Base-by-base conservation (phyloP, 306 rosid species). In the Vicia faba region DNA sequence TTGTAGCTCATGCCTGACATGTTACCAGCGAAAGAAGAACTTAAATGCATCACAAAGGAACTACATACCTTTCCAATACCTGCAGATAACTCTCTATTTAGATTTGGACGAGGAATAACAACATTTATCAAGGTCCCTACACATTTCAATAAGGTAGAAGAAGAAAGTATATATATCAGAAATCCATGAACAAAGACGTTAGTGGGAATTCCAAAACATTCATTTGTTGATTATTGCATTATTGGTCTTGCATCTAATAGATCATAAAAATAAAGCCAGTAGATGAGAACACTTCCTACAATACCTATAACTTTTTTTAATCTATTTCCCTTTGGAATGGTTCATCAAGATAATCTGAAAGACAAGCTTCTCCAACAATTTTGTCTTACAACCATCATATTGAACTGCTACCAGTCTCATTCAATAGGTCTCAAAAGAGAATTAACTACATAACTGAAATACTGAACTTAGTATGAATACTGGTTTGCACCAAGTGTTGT, bases 61-160 rank as follows among this genome's bases (percentile, higher is more conserved):
- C 61, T 16, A 53, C 38, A 19, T 73, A 89, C 96, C 96, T 89
- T 89, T 71, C 96, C 96, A 58, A 89, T 72, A 29, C 93, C 96
- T 1, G 90, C 20, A 28, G 58, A 31, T 43, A 57, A 48, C 63
- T 83, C 93, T 25, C 77, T 86, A 7, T 72, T 40, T 35, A 31
- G 76, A 72, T 69, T 71, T 54, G 80, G 83, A 8, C 96, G 96
- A 9, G 96, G 96, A 68, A 89, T 89, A 51, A 85, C 75, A 62
- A 86, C 89, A 70, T 81, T 87, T 29, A 83, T 69, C 82, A 89
- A 82, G 66, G 82, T 79, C 59, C 96, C 96, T 86, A 56, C 45
- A 45, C 61, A 81, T 66, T 49, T 18, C 75, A 75, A 74, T 64
- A 41, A 61, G 23, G 41, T 43, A 61, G 64, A 51, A 33, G n/a